A percentile compares a stretch with the other conserved stretches of the same genome.
Conservation (phyloP, 768 basidiomycete genomes). For the Termitomyces sp. region DNA sequence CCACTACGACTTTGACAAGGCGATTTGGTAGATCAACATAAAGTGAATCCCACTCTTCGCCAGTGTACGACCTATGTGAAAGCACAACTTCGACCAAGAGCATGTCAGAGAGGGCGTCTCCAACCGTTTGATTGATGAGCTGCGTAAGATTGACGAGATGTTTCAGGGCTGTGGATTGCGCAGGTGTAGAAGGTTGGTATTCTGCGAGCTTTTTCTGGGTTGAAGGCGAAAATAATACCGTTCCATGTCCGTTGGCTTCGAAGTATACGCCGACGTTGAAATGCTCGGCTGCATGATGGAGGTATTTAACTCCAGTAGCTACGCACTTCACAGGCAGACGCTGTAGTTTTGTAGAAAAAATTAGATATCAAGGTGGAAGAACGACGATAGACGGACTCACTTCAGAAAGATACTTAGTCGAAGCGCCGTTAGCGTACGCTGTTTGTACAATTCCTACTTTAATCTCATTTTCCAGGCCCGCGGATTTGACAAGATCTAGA, state of each 20-base stretch:
- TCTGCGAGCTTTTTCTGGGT: constrained; percentile 57
- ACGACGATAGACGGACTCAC: constrained; percentile 33
- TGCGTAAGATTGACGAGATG: constrained; percentile 73
- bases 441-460: constrained; percentile 96
- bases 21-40: constrained; percentile 95
- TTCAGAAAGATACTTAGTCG: constrained; percentile 85
- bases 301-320: constrained; percentile 94
- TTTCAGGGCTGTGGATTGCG: constrained; percentile 73
- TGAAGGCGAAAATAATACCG: constrained; percentile 84
- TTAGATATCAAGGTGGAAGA: background rate
- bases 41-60: constrained; percentile 84
- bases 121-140: constrained; percentile 96
- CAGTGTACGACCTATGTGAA: constrained; percentile 80
- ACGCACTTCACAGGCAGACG: constrained; percentile 93
- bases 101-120: constrained; percentile 94
- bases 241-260: constrained; percentile 98
- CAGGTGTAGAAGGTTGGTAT: constrained; percentile 73
- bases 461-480: constrained; percentile 72
- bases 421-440: constrained; percentile 96
- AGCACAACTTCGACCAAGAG: constrained; percentile 92
- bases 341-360: constrained; percentile 29
- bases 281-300: constrained; percentile 94
- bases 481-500: constrained; percentile 79
- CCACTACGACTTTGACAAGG: constrained; percentile 87
- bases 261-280: constrained; percentile 98